A percentile compares a stretch with the other conserved stretches of the same genome.
Evolutionary conservation across 805 yeast species (phyloP).

Genomic region (Deakozyma indianensis): DNA sequence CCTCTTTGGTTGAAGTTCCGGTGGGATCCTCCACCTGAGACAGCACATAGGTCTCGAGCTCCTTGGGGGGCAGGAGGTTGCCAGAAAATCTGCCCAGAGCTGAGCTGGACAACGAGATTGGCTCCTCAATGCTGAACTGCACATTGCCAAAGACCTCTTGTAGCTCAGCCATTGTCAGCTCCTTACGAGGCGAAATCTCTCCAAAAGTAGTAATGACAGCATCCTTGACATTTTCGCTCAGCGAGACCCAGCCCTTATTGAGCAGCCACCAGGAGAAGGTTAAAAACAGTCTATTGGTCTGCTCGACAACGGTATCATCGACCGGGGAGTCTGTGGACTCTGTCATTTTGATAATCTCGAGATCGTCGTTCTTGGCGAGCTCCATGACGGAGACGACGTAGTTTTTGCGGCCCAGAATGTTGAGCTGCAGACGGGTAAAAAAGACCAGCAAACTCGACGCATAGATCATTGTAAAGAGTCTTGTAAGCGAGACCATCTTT

Average conservation of each 20-base stretch:
- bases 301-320: slow-evolving; percentile 17
- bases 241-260: slow-evolving; percentile 65
- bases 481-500: slow-evolving; percentile 57
- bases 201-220: slow-evolving; percentile 49
- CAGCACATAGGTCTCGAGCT: slow-evolving; percentile 38
- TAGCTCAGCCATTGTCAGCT: slow-evolving; percentile 49
- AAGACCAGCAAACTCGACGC: slow-evolving; percentile 55
- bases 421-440: slow-evolving; percentile 72
- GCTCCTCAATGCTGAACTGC: slow-evolving; percentile 23
- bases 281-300: slow-evolving; percentile 61
- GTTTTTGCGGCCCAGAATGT: slow-evolving; percentile 74
- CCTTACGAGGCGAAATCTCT: slow-evolving; percentile 57
- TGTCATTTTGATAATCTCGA: slow-evolving; percentile 1
- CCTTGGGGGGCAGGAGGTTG: slow-evolving; percentile 35
- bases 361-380: slow-evolving; percentile 31
- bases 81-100: slow-evolving; percentile 15
- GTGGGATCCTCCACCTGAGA: slow-evolving; percentile 28
- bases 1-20: slow-evolving; percentile 7
- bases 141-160: slow-evolving; percentile 20
- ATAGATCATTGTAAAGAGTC: slow-evolving; percentile 59
- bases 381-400: slow-evolving; percentile 67
- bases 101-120: slow-evolving; percentile 4
- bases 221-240: slow-evolving; percentile 37
- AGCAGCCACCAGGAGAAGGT: slow-evolving; percentile 90
- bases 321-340: slow-evolving; percentile 11